Evolutionary conservation across 345 rosid species (phyloP).

Genomic region (Stellera chamaejasme): DNA sequence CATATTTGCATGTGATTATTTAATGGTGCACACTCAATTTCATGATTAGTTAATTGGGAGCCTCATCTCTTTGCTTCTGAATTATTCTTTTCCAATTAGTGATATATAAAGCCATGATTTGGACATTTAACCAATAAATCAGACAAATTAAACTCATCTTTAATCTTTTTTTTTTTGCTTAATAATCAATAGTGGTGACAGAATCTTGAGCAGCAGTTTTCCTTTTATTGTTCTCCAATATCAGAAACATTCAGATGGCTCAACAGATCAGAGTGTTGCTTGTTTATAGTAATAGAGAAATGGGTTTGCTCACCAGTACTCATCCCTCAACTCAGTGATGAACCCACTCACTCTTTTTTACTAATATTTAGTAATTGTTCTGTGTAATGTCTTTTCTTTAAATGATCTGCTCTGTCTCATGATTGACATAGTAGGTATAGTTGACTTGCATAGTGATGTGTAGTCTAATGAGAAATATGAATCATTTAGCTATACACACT

Average conservation of each 20-base stretch:
- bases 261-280: not conserved
- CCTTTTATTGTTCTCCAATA: not conserved
- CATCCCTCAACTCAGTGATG: not conserved
- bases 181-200: not conserved
- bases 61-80: not conserved
- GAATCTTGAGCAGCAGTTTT: not conserved
- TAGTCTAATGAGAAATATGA: too few relatives aligned
- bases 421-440: too few relatives aligned
- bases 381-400: not conserved
- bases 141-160: slow-evolving; percentile 6
- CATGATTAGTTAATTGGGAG: not conserved
- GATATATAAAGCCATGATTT: slow-evolving; percentile 12
- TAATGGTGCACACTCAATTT: not conserved
- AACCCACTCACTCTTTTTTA: not conserved
- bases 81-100: not conserved
- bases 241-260: not conserved
- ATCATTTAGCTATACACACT: too few relatives aligned
- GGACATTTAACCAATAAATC: slow-evolving; percentile 15
- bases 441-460: too few relatives aligned
- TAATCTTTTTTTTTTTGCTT: too few relatives aligned
- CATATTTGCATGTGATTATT: slow-evolving; percentile 9
- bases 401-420: too few relatives aligned
- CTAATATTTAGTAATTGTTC: not conserved
- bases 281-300: not conserved
- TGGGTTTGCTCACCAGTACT: too few relatives aligned